Evolutionary conservation across 108 stramenopile species (phyloP), one percentile per base, ranked within the genome.

Genomic region (Pseudonitzschia delicatissima): DNA sequence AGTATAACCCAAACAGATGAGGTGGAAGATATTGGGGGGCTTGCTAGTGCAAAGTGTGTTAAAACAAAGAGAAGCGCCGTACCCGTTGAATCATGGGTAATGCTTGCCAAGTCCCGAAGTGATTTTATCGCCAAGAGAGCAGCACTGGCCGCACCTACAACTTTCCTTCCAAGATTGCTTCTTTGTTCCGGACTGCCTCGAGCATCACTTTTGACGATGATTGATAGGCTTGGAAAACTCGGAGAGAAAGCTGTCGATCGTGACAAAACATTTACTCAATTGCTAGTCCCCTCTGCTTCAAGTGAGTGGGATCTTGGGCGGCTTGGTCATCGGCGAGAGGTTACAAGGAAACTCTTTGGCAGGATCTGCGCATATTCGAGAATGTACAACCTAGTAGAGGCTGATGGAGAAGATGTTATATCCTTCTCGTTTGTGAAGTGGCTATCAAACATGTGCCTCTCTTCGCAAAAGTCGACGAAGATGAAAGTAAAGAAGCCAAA

Each of bases 81-180:
- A 31, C 57, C 84, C 2, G 84, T 86, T 23, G 84, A 86, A 61
- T 79, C 80, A 36, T 91, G 90, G 90, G 83, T 86, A 5, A 82
- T 83, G 76, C 77, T 91, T 21, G 84, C 83, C 15, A 82, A 77
- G 63, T 74, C 85, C 29, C 72, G 78, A 27, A 77, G 80, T 61
- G 82, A 82, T 45, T 35, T 65, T 6, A 83, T 91, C 35, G 86
- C 84, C 7, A 79, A 77, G 31, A 66, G 79, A 27, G 84, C 85
- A 26, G 86, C 86, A 31, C 69, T 84, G 5, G 68, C 85, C 23
- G 82, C 83, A n/a, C 90, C 90, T 2, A 76, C 67, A 23, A 61
- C 45, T 7, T 82, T 87, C 64, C 61, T 91, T 2, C 84, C 90
- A 8, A 77, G 90, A 28, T 61, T 91, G 17, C 77, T 91, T n/a